Evolutionary conservation across 768 basidiomycete species (phyloP), one percentile per base, ranked within the genome.

Genomic region (Amanita polypyramis): DNA sequence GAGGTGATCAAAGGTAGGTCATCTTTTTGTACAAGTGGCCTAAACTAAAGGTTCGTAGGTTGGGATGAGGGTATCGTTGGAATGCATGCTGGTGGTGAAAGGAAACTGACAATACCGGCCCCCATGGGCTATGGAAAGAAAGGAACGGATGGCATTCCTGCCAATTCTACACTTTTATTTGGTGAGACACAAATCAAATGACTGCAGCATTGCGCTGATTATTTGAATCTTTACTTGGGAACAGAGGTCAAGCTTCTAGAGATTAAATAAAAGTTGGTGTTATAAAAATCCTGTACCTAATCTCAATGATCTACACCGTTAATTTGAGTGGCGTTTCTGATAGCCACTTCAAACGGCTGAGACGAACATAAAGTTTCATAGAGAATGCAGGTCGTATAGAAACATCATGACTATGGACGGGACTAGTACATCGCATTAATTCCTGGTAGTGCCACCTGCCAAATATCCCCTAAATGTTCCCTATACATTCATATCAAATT

Each of bases 51-150:
- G 32, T 33, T 40, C 10, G 20, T 49, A 85, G 81, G 86, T 39
- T 96, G 94, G 93, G 95, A 97, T 56, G 70, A 88, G 58, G 95
- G 94, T 34, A 73, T 97, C 48, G 80, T 72, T 25, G 95, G 95
- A 29, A 96, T 98, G 93, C 82, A 88, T 56, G 79, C 84, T 34
- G 85, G 81, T 34, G 93, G 94, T 21, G 93, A 97, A 66, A 79
- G 95, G 43, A 67, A 80, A 49, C 70, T 98, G 54, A 80, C 73
- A 36, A 74, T 93, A 42, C 90, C 89, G 37, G 68, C 85, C 11
- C 58, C 70, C 23, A 72, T 88, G 70, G 85, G 62, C 15, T 88
- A 86, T 53, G 95, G 94, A 37, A 81, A 82, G 58, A 66, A 68
- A 56, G 63, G 60, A 11, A 60, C 65, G 5, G 62, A 58, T n/a